Conservation (phyloP, 805 yeast species). For the Ogataea methanolica region DNA sequence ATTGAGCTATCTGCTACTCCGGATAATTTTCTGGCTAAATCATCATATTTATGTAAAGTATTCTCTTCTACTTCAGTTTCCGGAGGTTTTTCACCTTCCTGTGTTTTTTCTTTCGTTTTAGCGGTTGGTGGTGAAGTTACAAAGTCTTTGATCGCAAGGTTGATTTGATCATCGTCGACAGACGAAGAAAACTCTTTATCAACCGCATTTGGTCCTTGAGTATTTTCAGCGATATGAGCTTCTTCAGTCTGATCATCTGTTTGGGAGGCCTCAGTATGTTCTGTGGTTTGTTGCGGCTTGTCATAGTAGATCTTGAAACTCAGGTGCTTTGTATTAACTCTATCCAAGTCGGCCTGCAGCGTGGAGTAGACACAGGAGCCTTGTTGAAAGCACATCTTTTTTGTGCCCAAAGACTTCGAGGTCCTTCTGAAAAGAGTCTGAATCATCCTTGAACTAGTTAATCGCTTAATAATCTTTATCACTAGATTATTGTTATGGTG, state of each 20-base stretch:
- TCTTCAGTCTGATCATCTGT: neutral
- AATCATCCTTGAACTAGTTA: no score
- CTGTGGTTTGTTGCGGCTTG: neutral
- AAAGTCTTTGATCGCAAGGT: constrained; percentile 1
- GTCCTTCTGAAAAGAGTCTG: no score
- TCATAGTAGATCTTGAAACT: constrained; percentile 6
- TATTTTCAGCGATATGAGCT: neutral
- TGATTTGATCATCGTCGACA: neutral
- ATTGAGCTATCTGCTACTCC: neutral
- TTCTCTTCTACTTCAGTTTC: neutral
- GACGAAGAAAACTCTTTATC: neutral
- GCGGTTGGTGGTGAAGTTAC: neutral
- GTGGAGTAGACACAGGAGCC: neutral
- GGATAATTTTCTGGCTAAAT: neutral
- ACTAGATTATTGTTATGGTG: no score
- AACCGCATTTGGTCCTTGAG: neutral
- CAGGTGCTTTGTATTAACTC: constrained; percentile 8
- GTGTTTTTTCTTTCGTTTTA: neutral
- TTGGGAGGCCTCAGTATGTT: neutral
- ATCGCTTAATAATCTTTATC: no score
- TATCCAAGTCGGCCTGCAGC: constrained; percentile 8
- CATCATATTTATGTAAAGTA: constrained; percentile 2
- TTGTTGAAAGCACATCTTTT: neutral
- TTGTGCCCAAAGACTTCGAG: no score
- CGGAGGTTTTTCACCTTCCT: neutral